Percentiles rank a stretch among this genome's conserved stretches.
phyloP scores from a whole-genome alignment of 148 eudicot species.

The Tetragonia tetragonoides region DNA sequence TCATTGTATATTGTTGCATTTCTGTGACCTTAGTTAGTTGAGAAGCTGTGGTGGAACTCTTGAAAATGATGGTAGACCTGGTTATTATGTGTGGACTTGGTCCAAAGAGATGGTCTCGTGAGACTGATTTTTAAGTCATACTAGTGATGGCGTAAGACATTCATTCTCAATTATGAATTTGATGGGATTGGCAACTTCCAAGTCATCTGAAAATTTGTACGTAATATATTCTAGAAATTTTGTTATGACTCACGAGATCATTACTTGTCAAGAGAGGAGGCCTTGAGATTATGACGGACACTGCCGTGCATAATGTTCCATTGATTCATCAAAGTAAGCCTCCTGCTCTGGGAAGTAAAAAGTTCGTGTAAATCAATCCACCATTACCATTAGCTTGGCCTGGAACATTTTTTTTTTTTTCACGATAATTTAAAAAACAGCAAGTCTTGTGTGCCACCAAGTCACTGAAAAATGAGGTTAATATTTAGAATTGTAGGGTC shows the following conservation, averaged over 20 bases:
- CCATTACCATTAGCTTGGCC: too few relatives aligned
- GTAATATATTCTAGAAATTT: background rate
- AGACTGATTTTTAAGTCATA: constrained; percentile 14
- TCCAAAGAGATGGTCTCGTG: constrained; percentile 8
- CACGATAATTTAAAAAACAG: too few relatives aligned
- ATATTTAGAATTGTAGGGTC: too few relatives aligned
- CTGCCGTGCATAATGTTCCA: background rate
- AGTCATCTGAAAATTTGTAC: background rate
- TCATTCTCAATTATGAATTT: background rate
- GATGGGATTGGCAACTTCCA: background rate
- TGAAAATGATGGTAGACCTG: constrained; percentile 15
- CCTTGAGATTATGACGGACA: background rate
- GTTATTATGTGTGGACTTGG: background rate
- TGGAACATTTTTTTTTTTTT: too few relatives aligned
- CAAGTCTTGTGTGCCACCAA: too few relatives aligned
- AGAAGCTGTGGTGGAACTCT: background rate
- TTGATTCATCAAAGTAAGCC: background rate
- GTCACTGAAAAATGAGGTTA: too few relatives aligned
- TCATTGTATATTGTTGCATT: background rate
- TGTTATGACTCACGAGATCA: too few relatives aligned
- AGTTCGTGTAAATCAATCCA: too few relatives aligned
- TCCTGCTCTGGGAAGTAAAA: too few relatives aligned
- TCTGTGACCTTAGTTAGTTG: background rate
- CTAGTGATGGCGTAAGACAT: background rate
- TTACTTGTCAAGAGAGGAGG: too few relatives aligned